Evolutionary conservation across 2,329 filamentous ascomycete genomes (phyloP).

Genomic region (Macrophomina tecta): DNA sequence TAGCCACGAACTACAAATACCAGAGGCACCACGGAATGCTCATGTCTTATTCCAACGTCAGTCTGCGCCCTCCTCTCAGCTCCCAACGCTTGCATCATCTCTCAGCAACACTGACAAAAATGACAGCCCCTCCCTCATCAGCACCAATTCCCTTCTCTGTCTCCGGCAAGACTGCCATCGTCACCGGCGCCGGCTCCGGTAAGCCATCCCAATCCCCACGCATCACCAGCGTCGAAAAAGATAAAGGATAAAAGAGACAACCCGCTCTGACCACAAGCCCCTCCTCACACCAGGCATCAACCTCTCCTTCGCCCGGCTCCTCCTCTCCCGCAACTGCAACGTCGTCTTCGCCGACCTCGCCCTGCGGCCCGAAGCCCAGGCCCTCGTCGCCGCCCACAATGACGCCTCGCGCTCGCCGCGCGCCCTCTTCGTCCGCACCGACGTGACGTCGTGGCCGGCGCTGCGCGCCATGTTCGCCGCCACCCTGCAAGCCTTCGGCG

Average conservation of each 20-base stretch:
- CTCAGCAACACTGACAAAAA: not conserved
- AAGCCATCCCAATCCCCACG: not conserved
- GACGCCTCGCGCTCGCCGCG: conserved; percentile 40
- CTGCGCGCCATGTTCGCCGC: conserved; percentile 42
- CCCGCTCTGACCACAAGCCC: not conserved
- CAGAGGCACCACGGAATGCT: not conserved
- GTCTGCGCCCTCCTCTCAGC: not conserved
- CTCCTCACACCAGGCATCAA: conserved; percentile 50
- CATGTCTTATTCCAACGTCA: not conserved
- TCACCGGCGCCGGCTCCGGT: conserved; percentile 52
- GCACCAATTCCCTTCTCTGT: conserved; percentile 32
- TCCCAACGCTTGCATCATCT: not conserved
- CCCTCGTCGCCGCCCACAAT: conserved; percentile 40
- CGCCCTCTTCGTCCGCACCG: conserved; percentile 53
- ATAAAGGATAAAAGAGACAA: not conserved
- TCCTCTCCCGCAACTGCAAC: conserved; percentile 53
- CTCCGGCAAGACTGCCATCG: conserved; percentile 46
- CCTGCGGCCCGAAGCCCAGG: conserved; percentile 54
- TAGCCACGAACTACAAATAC: not conserved
- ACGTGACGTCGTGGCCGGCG: conserved; percentile 47
- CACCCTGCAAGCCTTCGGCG: conserved; percentile 40
- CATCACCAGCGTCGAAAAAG: not conserved
- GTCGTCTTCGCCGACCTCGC: conserved; percentile 56
- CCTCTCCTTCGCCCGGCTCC: conserved; percentile 52
- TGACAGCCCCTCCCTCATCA: conserved; percentile 19